Evolutionary conservation across 2,329 filamentous ascomycete species (phyloP), one percentile per base, ranked within the genome.

Genomic region (Diaporthe sp.): DNA sequence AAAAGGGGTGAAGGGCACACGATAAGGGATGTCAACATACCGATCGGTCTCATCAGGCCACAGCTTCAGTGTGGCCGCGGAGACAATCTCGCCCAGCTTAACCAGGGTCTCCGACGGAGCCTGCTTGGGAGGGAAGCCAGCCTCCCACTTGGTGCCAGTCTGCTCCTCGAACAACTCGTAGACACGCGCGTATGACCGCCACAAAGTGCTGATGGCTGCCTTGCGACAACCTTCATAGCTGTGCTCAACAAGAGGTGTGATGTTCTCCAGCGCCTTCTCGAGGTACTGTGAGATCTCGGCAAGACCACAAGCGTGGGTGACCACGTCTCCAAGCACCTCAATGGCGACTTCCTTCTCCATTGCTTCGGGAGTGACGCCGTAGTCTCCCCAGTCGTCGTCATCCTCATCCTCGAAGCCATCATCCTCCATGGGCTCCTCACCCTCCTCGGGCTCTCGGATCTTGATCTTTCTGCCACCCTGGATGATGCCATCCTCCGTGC

Each of bases 341-440:
- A 98, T 92, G 50, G 97, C 96, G 79, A 98, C 97, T 85, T 99
- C 97, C 86, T 98, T 98, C 89, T 98, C 97, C 80, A 98, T 91
- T 33, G 96, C 95, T 72, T 98, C 91, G 71, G 95, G 95, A 35
- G 95, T 97, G 76, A 97, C 94, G 68, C 95, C 95, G 90, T 94
- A 95, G 76, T 95, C 94, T 74, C 95, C 94, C 57, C 96, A 94
- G 50, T 95, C 93, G 60, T 95, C 94, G 19, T 93, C 89, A 77
- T 93, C 93, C 76, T 92, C 90, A 45, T 91, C 89, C 69, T 91
- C 90, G 70, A 74, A 69, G 6, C 70, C 75, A n/a, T 89, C 88
- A 50, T 91, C 91, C 47, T 91, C 91, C 71, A 89, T 88, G 75
- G 88, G 89, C 67, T 88, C 86, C 58, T 92, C 90, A 42, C 92